A percentile compares a stretch with the other conserved stretches of the same genome.
Evolutionary conservation across 2,329 filamentous ascomycete genomes (phyloP).

Genomic region (Fusarium transvaalense): DNA sequence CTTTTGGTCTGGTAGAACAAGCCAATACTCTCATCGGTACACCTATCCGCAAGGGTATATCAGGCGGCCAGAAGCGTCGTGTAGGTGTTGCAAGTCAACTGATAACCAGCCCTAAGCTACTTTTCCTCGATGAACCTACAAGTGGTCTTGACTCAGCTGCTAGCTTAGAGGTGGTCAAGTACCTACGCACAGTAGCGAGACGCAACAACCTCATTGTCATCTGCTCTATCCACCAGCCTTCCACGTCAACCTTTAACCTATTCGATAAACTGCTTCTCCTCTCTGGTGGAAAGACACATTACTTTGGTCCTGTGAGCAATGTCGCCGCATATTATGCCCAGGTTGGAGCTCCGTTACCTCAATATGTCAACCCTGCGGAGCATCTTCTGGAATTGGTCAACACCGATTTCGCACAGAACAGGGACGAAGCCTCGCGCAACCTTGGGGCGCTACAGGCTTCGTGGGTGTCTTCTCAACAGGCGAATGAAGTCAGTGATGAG

Average conservation of each 20-base stretch:
- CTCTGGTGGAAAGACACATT: constrained; percentile 77
- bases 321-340: constrained; percentile 73
- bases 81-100: constrained; percentile 84
- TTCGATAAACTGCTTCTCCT: constrained; percentile 85
- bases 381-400: constrained; percentile 84
- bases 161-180: constrained; percentile 81
- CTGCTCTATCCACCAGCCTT: constrained; percentile 88
- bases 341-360: constrained; percentile 72
- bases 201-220: constrained; percentile 81
- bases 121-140: constrained; percentile 88
- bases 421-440: constrained; percentile 57
- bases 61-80: constrained; percentile 85
- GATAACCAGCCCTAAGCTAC: constrained; percentile 81
- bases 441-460: constrained; percentile 45
- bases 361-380: constrained; percentile 83
- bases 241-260: constrained; percentile 80
- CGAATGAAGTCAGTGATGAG: constrained; percentile 31
- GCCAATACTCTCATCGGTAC: constrained; percentile 82
- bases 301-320: constrained; percentile 73
- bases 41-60: constrained; percentile 84
- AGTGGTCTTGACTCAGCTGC: constrained; percentile 85
- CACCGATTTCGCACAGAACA: constrained; percentile 74
- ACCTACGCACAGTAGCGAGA: constrained; percentile 74
- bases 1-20: constrained; percentile 80
- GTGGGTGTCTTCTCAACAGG: constrained; percentile 47